Evolutionary conservation across 2,329 filamentous ascomycete species (phyloP).

Genomic region (Ciborinia camelliae): DNA sequence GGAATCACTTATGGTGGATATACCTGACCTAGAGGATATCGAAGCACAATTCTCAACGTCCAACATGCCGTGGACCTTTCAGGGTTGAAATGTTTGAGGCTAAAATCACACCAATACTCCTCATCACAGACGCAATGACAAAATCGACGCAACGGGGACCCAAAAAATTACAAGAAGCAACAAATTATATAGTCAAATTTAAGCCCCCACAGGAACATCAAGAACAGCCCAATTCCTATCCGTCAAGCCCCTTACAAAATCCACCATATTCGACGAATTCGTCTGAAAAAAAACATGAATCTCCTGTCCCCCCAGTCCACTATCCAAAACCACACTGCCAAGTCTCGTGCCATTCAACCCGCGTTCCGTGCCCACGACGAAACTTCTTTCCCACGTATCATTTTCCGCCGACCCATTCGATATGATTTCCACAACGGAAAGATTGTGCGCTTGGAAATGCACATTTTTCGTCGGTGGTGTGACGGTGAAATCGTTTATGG

Average conservation of each 20-base stretch:
- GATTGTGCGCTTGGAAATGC: conserved; percentile 7
- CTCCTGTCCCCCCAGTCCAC: background rate
- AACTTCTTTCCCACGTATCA: background rate
- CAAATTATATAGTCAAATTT: background rate
- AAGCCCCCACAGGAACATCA: background rate
- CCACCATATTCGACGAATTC: no score
- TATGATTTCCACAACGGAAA: background rate
- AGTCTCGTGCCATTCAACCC: conserved; percentile 5
- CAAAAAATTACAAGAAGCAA: background rate
- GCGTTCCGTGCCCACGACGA: background rate
- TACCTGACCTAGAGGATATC: conserved; percentile 6
- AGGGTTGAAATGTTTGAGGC: background rate
- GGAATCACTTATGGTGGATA: conserved; percentile 9
- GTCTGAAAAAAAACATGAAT: background rate
- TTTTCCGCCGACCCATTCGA: background rate
- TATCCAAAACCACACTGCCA: background rate
- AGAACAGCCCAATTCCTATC: background rate
- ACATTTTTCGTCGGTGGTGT: conserved; percentile 3
- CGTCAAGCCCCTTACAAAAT: background rate
- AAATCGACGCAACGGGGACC: background rate
- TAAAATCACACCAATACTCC: background rate
- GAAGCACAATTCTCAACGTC: background rate
- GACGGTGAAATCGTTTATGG: conserved; percentile 8
- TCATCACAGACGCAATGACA: background rate
- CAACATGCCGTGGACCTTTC: background rate